Evolutionary conservation across 495 filamentous ascomycete genomes (phyloP).

Genomic region (Penicillium parvum): DNA sequence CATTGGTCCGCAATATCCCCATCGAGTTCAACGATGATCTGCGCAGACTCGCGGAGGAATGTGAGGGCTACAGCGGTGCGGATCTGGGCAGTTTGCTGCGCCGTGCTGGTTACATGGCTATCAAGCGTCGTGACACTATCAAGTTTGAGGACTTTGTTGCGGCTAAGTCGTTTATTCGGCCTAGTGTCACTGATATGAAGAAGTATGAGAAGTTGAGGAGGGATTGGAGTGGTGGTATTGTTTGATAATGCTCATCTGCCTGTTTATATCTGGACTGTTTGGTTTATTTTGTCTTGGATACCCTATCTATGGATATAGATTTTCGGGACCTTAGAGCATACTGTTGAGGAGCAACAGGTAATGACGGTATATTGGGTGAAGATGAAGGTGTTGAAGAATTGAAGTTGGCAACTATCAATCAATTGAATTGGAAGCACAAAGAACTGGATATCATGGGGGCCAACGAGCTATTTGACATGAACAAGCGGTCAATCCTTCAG

Average conservation of each 20-base stretch:
- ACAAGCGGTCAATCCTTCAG: too few species aligned
- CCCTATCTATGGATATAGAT: background rate
- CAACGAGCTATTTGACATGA: too few species aligned
- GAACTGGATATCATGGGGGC: too few species aligned
- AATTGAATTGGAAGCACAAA: too few species aligned
- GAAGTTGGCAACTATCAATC: too few species aligned
- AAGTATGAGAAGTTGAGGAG: constrained; percentile 62
- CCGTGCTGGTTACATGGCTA: constrained; percentile 70
- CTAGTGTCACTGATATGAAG: constrained; percentile 72
- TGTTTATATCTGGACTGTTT: background rate
- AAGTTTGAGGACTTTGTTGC: constrained; percentile 70
- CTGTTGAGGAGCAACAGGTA: too few species aligned
- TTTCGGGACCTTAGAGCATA: background rate
- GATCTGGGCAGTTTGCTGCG: constrained; percentile 76
- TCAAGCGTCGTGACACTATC: constrained; percentile 60
- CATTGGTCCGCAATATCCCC: constrained; percentile 64
- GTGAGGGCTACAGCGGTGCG: constrained; percentile 85
- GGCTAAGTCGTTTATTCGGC: constrained; percentile 66
- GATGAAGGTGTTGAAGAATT: too few species aligned
- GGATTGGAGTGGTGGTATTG: constrained; percentile 43
- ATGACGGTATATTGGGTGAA: too few species aligned
- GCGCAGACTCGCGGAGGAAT: constrained; percentile 60
- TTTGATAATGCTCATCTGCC: constrained; percentile 7
- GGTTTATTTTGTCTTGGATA: background rate
- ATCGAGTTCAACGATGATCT: constrained; percentile 44